Percentiles rank a stretch among this genome's conserved stretches.
Evolutionary conservation across 139 green algal genomes (phyloP).

Genomic region (Diplosphaera chodatii): DNA sequence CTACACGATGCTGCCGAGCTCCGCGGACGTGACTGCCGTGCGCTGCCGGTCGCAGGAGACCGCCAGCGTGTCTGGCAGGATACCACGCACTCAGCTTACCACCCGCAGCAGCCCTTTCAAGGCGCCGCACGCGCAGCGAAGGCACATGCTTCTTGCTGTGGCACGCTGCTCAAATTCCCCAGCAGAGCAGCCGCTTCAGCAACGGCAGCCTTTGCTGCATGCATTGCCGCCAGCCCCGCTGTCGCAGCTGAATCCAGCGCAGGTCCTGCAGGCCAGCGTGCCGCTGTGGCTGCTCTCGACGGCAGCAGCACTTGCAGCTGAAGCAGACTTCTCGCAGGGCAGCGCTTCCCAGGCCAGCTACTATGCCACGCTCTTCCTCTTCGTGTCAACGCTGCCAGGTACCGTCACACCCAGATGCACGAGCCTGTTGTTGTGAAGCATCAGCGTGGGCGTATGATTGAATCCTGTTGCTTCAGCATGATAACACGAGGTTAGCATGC

Average conservation of each 20-base stretch:
- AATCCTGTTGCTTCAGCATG: no score
- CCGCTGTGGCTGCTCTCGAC: slow-evolving; percentile 20
- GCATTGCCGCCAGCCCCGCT: no score
- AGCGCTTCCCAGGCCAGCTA: slow-evolving; percentile 33
- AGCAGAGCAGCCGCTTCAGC: no score
- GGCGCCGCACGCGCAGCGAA: background rate
- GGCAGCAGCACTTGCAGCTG: slow-evolving; percentile 1
- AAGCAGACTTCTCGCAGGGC: slow-evolving; percentile 11
- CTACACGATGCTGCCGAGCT: background rate
- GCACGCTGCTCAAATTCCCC: background rate
- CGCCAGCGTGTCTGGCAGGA: background rate
- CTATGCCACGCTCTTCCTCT: slow-evolving; percentile 80
- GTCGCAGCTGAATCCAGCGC: background rate
- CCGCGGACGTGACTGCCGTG: background rate
- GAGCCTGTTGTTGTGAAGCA: no score
- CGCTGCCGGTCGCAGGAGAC: background rate
- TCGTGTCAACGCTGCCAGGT: slow-evolving; percentile 72
- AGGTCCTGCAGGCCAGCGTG: background rate
- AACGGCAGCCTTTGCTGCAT: no score
- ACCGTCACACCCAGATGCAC: no score
- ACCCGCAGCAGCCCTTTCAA: background rate
- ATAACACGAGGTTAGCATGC: no score
- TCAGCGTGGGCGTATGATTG: no score
- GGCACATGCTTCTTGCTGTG: background rate
- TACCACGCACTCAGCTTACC: background rate